These are phyloP conservation scores for Avena eriantha DNA, from an alignment of 176 grass and related monocot species.

Conservation along the genomic window DNA sequence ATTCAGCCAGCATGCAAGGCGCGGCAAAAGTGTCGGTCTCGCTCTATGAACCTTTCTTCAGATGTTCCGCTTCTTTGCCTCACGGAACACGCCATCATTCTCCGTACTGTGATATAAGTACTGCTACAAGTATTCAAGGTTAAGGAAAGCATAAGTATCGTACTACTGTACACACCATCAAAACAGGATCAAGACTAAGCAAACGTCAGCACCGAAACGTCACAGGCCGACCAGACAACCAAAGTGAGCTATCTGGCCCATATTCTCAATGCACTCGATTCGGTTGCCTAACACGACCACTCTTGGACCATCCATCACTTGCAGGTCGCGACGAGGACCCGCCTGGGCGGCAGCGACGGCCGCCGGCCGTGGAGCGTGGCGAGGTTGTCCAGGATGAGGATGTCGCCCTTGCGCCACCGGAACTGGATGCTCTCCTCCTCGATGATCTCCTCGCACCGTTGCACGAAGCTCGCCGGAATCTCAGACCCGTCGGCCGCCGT, in stretches of 20 bases:
- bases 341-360: slow-evolving; percentile 44
- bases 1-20: not conserved
- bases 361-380: slow-evolving; percentile 47
- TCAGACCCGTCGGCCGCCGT: slow-evolving; percentile 52
- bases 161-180: not conserved
- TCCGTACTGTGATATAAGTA: too few relatives aligned
- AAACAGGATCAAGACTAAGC: not conserved
- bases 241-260: not conserved
- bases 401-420: slow-evolving; percentile 51
- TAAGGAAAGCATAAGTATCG: not conserved
- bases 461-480: slow-evolving; percentile 55
- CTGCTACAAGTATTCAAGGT: not conserved
- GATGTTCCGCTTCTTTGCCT: not conserved
- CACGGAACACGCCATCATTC: not conserved
- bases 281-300: not conserved
- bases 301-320: slow-evolving; percentile 27
- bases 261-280: not conserved
- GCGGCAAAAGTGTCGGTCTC: not conserved
- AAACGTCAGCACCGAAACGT: too few relatives aligned
- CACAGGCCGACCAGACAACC: too few relatives aligned
- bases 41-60: not conserved
- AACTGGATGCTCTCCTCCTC: slow-evolving; percentile 82
- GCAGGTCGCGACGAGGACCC: slow-evolving; percentile 51
- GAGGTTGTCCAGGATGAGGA: slow-evolving; percentile 50
- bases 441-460: slow-evolving; percentile 65